Conservation (phyloP, 495 filamentous ascomycete species). For the Chaetomium tenue region DNA sequence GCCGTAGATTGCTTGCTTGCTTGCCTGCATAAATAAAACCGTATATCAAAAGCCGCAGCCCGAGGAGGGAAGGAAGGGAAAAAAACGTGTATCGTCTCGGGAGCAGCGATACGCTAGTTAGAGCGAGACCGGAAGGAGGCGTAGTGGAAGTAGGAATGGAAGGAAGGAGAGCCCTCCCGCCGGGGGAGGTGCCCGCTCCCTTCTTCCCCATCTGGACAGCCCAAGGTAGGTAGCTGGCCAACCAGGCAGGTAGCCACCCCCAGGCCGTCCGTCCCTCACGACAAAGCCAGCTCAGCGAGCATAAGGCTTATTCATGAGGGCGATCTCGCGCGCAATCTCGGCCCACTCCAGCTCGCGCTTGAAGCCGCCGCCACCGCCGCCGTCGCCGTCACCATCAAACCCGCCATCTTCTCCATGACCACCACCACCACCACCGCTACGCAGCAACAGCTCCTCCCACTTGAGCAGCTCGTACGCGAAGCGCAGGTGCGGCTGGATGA, state of each 20-base stretch:
- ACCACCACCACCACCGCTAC: neutral
- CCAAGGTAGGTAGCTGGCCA: no score
- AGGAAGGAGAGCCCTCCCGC: neutral
- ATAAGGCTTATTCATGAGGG: slow-evolving; percentile 96
- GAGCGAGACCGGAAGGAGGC: no score
- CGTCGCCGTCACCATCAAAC: slow-evolving; percentile 17
- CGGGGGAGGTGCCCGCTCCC: neutral
- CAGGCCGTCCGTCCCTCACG: neutral
- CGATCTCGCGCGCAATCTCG: slow-evolving; percentile 83
- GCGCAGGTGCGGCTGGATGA: slow-evolving; percentile 60
- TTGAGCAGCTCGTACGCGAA: slow-evolving; percentile 77
- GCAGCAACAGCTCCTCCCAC: slow-evolving; percentile 75
- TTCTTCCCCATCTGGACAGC: neutral
- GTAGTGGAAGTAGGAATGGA: no score
- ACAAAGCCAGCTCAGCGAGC: slow-evolving; percentile 38
- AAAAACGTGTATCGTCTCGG: no score
- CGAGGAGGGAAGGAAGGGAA: no score
- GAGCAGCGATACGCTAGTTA: no score
- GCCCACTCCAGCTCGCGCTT: slow-evolving; percentile 88
- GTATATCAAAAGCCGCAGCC: no score
- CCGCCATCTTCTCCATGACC: no score
- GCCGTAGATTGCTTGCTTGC: no score
- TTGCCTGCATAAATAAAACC: no score
- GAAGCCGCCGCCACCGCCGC: slow-evolving; percentile 27
- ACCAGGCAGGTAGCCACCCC: neutral